Percentiles rank a stretch among this genome's conserved stretches.
Evolutionary conservation across 1,139 yeast genomes (phyloP).

Genomic region (Suhomyces guaymorum): DNA sequence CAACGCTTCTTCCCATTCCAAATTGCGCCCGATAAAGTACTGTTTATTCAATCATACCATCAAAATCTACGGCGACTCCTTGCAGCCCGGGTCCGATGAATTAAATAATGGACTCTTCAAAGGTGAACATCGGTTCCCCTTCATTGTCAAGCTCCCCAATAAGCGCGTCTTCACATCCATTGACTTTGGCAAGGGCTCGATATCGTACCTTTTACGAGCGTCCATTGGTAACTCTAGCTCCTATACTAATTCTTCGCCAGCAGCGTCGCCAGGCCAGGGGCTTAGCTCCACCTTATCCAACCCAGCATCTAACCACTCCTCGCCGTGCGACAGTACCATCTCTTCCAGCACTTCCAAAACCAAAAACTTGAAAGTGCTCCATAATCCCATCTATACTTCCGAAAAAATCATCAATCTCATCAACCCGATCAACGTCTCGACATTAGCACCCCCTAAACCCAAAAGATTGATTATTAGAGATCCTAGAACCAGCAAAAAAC

Average conservation of each 20-base stretch:
- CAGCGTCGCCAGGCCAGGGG: constrained; percentile 5
- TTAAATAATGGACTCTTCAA: constrained; percentile 55
- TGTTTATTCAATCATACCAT: constrained; percentile 65
- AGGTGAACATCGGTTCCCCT: constrained; percentile 89
- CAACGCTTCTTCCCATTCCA: constrained; percentile 52
- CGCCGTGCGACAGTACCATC: constrained; percentile 3
- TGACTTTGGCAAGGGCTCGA: constrained; percentile 83
- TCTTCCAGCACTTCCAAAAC: constrained; percentile 20
- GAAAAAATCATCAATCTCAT: constrained; percentile 61
- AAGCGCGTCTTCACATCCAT: constrained; percentile 72
- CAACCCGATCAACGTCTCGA: constrained; percentile 73
- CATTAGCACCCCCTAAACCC: constrained; percentile 65
- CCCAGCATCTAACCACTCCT: constrained; percentile 1
- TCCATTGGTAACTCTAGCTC: constrained; percentile 40
- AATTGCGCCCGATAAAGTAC: constrained; percentile 52
- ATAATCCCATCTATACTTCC: constrained; percentile 41
- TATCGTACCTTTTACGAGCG: constrained; percentile 65
- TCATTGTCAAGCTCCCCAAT: constrained; percentile 73
- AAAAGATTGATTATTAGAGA: constrained; percentile 62
- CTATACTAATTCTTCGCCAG: constrained; percentile 7
- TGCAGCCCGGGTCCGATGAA: constrained; percentile 13
- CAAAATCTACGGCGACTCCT: constrained; percentile 59
- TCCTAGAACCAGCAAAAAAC: constrained; percentile 30
- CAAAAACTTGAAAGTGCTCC: constrained; percentile 22
- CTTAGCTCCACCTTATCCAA: constrained; percentile 4